A percentile compares a stretch with the other conserved stretches of the same genome.
phyloP scores from a whole-genome alignment of 257 asterid species.

The Ocimum tenuiflorum region DNA sequence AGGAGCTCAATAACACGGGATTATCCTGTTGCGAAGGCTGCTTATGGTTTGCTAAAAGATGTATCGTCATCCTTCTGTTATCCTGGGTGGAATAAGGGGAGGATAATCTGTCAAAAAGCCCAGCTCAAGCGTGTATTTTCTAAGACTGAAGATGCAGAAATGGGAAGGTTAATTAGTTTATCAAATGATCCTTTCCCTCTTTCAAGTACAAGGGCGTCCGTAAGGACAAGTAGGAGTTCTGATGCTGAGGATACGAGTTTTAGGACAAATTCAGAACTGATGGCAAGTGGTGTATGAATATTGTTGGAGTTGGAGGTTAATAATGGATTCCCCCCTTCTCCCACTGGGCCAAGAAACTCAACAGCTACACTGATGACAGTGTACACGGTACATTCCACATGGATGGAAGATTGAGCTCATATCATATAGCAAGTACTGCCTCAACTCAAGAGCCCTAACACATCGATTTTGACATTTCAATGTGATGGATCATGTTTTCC shows the following conservation, averaged over 20 bases:
- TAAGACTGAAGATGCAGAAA: constrained; percentile 34
- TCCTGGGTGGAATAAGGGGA: constrained; percentile 92
- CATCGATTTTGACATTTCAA: constrained; percentile 7
- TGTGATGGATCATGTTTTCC: constrained; percentile 14
- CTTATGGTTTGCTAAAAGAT: constrained; percentile 65
- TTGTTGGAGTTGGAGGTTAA: constrained; percentile 8
- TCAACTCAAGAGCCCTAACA: constrained; percentile 12
- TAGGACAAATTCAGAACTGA: constrained; percentile 44
- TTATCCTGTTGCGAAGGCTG: constrained; percentile 82
- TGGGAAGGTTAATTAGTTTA: constrained; percentile 27
- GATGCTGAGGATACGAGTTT: constrained; percentile 21
- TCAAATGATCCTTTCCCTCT: constrained; percentile 53
- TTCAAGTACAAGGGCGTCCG: constrained; percentile 28
- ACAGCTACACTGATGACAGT: neutral
- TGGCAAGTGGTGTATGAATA: constrained; percentile 51
- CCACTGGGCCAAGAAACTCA: constrained; percentile 3
- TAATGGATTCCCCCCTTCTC: neutral
- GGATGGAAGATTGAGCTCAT: constrained; percentile 12
- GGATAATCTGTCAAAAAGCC: constrained; percentile 74
- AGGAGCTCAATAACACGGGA: constrained; percentile 73
- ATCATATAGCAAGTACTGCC: constrained; percentile 14
- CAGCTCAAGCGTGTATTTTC: constrained; percentile 64
- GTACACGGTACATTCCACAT: constrained; percentile 1
- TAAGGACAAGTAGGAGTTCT: constrained; percentile 23
- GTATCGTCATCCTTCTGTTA: constrained; percentile 67